Percentiles rank a stretch among this genome's conserved stretches.
phyloP scores from a whole-genome alignment of 2,329 filamentous ascomycete species.

The Penicillium hordei region DNA sequence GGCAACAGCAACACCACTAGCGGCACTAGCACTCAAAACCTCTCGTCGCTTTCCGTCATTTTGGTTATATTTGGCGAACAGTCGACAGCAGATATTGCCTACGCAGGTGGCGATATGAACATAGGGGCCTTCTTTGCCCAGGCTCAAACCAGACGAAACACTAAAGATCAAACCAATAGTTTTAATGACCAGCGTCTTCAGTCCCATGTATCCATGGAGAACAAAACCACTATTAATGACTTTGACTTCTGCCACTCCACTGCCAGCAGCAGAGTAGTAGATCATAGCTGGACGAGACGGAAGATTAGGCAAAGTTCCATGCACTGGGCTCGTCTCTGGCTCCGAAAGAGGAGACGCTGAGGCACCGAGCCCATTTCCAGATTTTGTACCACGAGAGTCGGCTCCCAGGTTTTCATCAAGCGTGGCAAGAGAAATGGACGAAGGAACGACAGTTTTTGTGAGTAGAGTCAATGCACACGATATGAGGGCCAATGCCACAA shows the following conservation, averaged over 20 bases:
- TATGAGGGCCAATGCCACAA: slow-evolving; percentile 66
- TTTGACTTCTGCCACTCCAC: slow-evolving; percentile 93
- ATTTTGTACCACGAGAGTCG: slow-evolving; percentile 49
- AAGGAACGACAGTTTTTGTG: slow-evolving; percentile 93
- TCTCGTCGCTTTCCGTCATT: slow-evolving; percentile 95
- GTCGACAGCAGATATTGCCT: slow-evolving; percentile 88
- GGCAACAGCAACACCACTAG: slow-evolving; percentile 88
- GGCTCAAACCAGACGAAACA: slow-evolving; percentile 85
- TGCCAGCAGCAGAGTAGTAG: slow-evolving; percentile 94
- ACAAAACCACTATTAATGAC: slow-evolving; percentile 98
- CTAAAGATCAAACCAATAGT: slow-evolving; percentile 79
- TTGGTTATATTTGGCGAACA: slow-evolving; percentile 90
- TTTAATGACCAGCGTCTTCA: slow-evolving; percentile 85
- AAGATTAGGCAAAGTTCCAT: slow-evolving; percentile 32
- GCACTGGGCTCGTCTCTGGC: slow-evolving; percentile 39
- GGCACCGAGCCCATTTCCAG: slow-evolving; percentile 44
- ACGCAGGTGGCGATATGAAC: slow-evolving; percentile 97
- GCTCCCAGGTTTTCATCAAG: slow-evolving; percentile 91
- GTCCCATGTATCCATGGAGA: slow-evolving; percentile 87
- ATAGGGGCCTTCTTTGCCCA: slow-evolving; percentile 93
- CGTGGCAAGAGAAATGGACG: slow-evolving; percentile 79
- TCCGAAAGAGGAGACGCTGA: slow-evolving; percentile 43
- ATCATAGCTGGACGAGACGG: slow-evolving; percentile 67
- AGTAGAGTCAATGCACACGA: slow-evolving; percentile 79
- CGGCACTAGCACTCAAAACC: slow-evolving; percentile 87